Evolutionary conservation across 345 rosid species (phyloP).

Genomic region (Lepidium africanum): DNA sequence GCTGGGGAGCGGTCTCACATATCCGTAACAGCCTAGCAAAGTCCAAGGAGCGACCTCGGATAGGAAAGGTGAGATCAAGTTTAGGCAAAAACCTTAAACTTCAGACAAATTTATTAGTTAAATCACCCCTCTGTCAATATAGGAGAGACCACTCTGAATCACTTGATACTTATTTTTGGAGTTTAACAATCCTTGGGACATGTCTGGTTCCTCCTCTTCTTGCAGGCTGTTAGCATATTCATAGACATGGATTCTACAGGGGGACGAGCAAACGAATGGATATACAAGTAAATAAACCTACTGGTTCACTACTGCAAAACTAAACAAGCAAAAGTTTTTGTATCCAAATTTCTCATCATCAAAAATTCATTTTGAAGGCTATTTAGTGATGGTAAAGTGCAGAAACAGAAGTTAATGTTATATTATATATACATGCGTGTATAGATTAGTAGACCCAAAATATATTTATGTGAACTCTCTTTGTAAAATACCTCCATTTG

Average conservation of each 20-base stretch:
- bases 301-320: not conserved
- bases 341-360: not conserved
- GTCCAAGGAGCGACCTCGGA: slow-evolving; percentile 83
- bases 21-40: slow-evolving; percentile 81
- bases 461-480: not conserved
- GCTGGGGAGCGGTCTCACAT: slow-evolving; percentile 97
- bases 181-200: not conserved
- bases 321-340: not conserved
- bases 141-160: not conserved
- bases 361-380: not conserved
- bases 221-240: slow-evolving; percentile 97
- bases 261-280: slow-evolving; percentile 96
- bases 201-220: not conserved
- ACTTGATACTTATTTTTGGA: not conserved
- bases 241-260: slow-evolving; percentile 93
- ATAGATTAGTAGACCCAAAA: slow-evolving; percentile 14
- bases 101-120: not conserved
- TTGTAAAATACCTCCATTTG: slow-evolving; percentile 1
- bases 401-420: slow-evolving; percentile 6
- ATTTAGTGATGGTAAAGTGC: not conserved
- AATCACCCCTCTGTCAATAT: not conserved
- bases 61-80: slow-evolving; percentile 58
- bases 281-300: slow-evolving; percentile 55
- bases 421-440: slow-evolving; percentile 1
- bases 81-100: not conserved